Evolutionary conservation across 2,329 filamentous ascomycete genomes (phyloP), one percentile per base, ranked within the genome.

Genomic region (Calonectria pteridis): DNA sequence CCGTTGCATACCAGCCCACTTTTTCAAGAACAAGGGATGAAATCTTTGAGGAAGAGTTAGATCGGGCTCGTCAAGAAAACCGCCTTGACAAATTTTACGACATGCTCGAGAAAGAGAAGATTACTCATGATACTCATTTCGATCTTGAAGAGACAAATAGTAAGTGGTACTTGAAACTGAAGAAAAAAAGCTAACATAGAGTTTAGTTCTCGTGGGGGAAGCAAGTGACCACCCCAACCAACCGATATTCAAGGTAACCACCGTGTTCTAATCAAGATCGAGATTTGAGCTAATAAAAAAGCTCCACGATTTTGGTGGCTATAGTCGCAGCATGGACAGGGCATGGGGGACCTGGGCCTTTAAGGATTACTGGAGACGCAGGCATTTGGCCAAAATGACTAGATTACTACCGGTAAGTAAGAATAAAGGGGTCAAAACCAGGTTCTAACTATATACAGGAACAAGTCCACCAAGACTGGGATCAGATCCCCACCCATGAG

Each of bases 121-220:
- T 77, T n/a, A 70, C 74, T 1, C 78, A 83, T 50, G 81, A 83
- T 51, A 69, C 83, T 33, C 82, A 83, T 59, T 73, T 81, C 9
- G 82, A 83, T 58, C 58, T 83, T 6, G 83, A 84, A 59, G 77
- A 79, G 50, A 51, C 74, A 3, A 84, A 84, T 33, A 73, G 83
- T 84, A 77, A 28, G 76, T 71, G 2, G 18, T 26, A 20, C 0
- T n/a, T 9, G 3, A 14, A 3, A 31, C 23, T 59, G 40, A 26
- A 31, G 16, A 78, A 67, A 76, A 72, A 68, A 14, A 31, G 35
- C 31, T 20, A 29, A 35, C 13, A 16, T 11, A n/a, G 13, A 81
- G 80, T 80, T 53, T 18, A 82, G 80, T 82, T 59, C 80, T 82
- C 16, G 40, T 71, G 2, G 75, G 74, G 2, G 65, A 73, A n/a